Base-by-base conservation (phyloP, 164 flowering plant genomes). In the Piper betle region DNA sequence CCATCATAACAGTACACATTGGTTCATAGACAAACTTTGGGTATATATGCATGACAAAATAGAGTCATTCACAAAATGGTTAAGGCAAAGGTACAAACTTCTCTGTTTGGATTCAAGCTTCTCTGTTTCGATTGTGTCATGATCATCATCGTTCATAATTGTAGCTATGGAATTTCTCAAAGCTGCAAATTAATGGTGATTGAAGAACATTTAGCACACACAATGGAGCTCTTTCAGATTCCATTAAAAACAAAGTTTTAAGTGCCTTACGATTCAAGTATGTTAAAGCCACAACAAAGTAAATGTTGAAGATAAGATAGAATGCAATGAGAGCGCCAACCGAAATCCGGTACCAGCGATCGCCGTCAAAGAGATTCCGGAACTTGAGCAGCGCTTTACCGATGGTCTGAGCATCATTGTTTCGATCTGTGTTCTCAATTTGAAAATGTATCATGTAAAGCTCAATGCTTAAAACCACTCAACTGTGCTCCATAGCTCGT, bases 281-380 rank as follows among this genome's bases (percentile, higher is more conserved):
- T 3, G 82, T 79, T 54, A 84, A 66, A 56, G 86, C 85, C 4
- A 57, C 65, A 62, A 84, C 70, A 58, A 81, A 84, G 38, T 72
- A 67, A 39, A 80, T 33, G 64, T 81, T 84, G 77, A 84, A 84
- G 55, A 84, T 62, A 17, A 81, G 60, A 59, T 82, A 72, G 64
- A 74, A 84, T 4, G 73, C 86, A 19, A 72, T 16, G 2, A 83
- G 78, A 11, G 82, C 85, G 19, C 70, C 74, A 59, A 83, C 67
- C 62, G 80, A 78, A 48, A 83, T 78, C 88, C 88, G 81, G 64
- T 67, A 83, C 88, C 78, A 75, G 65, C 71, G 62, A 15, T 68
- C 77, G 3, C 74, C 75, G 39, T 55, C 58, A 64, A 79, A 84
- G 70, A 82, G 57, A 53, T 83, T 79, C 63, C 88, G 74, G 4